A percentile compares a stretch with the other conserved stretches of the same genome.
Conservation (phyloP, 2,329 filamentous ascomycete genomes). For the Sclerotiophoma versabilis region DNA sequence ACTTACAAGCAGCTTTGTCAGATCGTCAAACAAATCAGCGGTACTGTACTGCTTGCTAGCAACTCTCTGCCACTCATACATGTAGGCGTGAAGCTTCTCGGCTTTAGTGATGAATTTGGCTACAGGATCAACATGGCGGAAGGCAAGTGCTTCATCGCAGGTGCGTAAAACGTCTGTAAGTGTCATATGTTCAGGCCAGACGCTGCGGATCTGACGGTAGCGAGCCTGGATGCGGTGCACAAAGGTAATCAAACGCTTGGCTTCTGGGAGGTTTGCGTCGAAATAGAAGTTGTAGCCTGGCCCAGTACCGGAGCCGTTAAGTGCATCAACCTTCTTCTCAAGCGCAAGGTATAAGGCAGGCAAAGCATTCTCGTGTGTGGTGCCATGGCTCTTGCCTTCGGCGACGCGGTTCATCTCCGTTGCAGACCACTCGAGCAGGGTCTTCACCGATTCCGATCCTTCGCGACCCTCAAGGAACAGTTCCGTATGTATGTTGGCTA, state of each 20-base stretch:
- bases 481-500: conserved; percentile 44
- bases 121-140: conserved; percentile 81
- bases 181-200: conserved; percentile 77
- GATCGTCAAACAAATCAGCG: conserved; percentile 72
- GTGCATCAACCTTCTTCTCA: conserved; percentile 62
- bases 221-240: conserved; percentile 72
- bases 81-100: conserved; percentile 82
- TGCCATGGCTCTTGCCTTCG: conserved; percentile 33
- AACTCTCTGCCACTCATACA: conserved; percentile 96
- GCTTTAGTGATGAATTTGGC: conserved; percentile 85
- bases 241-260: conserved; percentile 73
- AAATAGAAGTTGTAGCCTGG: conserved; percentile 84
- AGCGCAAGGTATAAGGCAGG: conserved; percentile 71
- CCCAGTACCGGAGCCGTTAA: conserved; percentile 42
- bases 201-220: conserved; percentile 71
- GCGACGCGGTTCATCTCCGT: conserved; percentile 37
- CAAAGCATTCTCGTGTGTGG: conserved; percentile 61
- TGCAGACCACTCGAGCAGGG: conserved; percentile 41
- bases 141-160: conserved; percentile 76
- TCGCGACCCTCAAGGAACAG: conserved; percentile 35
- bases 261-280: conserved; percentile 78
- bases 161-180: conserved; percentile 78
- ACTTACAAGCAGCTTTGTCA: conserved; percentile 81
- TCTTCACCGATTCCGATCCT: conserved; percentile 34
- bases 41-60: conserved; percentile 81